A percentile compares a stretch with the other conserved stretches of the same genome.
Evolutionary conservation across 352 stramenopile genomes (phyloP).

Genomic region (Phytophthora meadii): DNA sequence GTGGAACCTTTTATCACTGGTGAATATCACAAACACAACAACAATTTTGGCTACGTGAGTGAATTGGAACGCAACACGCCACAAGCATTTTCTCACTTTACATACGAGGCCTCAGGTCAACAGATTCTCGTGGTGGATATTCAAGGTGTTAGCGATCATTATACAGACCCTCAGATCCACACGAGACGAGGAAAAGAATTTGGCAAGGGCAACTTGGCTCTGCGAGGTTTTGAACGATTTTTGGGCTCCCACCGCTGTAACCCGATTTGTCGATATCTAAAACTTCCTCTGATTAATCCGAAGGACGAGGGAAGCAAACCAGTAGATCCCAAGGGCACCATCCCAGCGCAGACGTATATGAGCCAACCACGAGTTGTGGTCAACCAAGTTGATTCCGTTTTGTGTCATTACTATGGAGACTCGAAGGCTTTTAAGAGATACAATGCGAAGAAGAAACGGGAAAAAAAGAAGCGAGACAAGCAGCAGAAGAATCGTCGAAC

Average conservation of each 20-base stretch:
- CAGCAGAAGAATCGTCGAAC: conserved; percentile 19
- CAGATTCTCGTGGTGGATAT: conserved; percentile 95
- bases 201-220: conserved; percentile 80
- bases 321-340: conserved; percentile 63
- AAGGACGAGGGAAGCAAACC: conserved; percentile 51
- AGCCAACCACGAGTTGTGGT: conserved; percentile 61
- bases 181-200: conserved; percentile 83
- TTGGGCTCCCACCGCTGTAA: conserved; percentile 84
- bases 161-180: conserved; percentile 96
- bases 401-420: conserved; percentile 80
- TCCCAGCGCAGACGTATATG: conserved; percentile 79
- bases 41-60: conserved; percentile 86
- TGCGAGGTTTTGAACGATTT: conserved; percentile 78
- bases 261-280: conserved; percentile 80
- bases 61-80: conserved; percentile 82
- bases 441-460: conserved; percentile 51
- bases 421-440: conserved; percentile 78
- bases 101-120: conserved; percentile 91
- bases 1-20: conserved; percentile 82
- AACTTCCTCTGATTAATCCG: conserved; percentile 72
- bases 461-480: conserved; percentile 42
- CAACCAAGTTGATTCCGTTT: conserved; percentile 63
- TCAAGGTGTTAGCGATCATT: conserved; percentile 95
- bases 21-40: conserved; percentile 88
- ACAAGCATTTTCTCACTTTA: conserved; percentile 93